These are phyloP conservation scores for Euphrasia confusa DNA, from an alignment of 257 asterid genomes.

Conservation along the genomic window DNA sequence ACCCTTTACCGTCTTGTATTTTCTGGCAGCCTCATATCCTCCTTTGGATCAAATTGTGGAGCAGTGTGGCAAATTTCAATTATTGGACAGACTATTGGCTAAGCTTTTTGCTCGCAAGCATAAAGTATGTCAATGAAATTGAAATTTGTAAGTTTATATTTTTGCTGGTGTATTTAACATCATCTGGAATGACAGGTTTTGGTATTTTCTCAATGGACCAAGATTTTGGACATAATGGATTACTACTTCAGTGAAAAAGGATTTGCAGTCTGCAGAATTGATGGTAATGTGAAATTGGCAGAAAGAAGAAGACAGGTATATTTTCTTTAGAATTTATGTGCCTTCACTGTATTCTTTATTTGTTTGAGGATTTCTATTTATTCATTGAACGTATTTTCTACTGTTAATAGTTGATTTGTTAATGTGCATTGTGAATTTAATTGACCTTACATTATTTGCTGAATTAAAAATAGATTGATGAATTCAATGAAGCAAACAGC, in stretches of 20 bases:
- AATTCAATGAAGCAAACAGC: constrained; percentile 72
- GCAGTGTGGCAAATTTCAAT: constrained; percentile 89
- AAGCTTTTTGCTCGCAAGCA: constrained; percentile 81
- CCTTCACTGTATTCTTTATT: constrained; percentile 8
- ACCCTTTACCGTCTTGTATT: constrained; percentile 11
- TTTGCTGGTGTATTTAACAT: constrained; percentile 9
- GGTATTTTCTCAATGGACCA: constrained; percentile 98
- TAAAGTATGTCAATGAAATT: constrained; percentile 43
- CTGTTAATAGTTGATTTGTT: background rate
- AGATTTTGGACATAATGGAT: constrained; percentile 86
- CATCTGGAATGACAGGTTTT: constrained; percentile 54
- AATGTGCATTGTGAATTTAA: background rate
- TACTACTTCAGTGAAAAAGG: constrained; percentile 88
- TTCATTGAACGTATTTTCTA: background rate
- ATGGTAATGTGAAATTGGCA: constrained; percentile 74
- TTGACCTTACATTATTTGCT: constrained; percentile 22
- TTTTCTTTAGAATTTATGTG: background rate
- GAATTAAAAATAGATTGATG: constrained; percentile 59
- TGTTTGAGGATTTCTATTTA: background rate
- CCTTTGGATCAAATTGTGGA: constrained; percentile 80
- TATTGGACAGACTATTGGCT: constrained; percentile 63
- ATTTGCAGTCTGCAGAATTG: constrained; percentile 80
- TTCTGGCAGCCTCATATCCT: constrained; percentile 56
- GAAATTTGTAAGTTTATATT: constrained; percentile 3
- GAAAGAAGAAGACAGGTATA: constrained; percentile 79